These are phyloP conservation scores for Kluyveromyces sp. DNA, from an alignment of 1,139 yeast genomes.

Conservation along the genomic window DNA sequence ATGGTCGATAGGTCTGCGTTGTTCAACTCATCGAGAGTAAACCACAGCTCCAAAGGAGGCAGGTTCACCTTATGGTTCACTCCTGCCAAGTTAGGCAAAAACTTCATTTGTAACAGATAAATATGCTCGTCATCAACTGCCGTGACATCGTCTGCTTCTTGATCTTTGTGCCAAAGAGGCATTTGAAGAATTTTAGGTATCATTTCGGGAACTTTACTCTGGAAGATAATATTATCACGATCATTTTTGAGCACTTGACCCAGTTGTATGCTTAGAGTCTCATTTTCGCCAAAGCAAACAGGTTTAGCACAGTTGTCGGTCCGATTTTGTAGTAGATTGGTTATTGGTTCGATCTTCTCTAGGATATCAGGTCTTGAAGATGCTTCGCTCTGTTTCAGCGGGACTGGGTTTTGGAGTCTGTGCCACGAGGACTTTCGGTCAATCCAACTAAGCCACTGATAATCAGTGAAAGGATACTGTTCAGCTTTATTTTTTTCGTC, in stretches of 20 bases:
- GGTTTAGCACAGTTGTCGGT: neutral
- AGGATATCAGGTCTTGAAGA: slow-evolving; percentile 1
- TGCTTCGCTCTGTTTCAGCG: slow-evolving; percentile 5
- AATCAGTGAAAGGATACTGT: slow-evolving; percentile 23
- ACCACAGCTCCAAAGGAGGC: slow-evolving; percentile 54
- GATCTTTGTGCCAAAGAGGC: slow-evolving; percentile 22
- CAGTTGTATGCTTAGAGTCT: slow-evolving; percentile 22
- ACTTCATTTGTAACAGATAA: slow-evolving; percentile 43
- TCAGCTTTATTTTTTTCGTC: slow-evolving; percentile 11
- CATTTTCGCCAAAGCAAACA: slow-evolving; percentile 5
- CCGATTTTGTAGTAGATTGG: neutral
- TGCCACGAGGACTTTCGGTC: slow-evolving; percentile 21
- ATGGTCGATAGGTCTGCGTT: slow-evolving; percentile 38
- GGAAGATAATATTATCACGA: slow-evolving; percentile 32
- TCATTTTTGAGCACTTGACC: slow-evolving; percentile 23
- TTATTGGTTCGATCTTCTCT: neutral
- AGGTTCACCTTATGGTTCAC: slow-evolving; percentile 26
- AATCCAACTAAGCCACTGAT: slow-evolving; percentile 27
- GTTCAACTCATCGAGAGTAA: slow-evolving; percentile 40
- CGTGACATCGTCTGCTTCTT: slow-evolving; percentile 16
- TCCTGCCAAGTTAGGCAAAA: slow-evolving; percentile 36
- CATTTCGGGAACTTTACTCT: slow-evolving; percentile 39
- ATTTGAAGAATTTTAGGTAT: slow-evolving; percentile 36
- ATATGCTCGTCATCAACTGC: slow-evolving; percentile 33
- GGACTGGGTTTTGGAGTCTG: slow-evolving; percentile 19